Evolutionary conservation across 2,329 filamentous ascomycete species (phyloP).

Genomic region (Aspergillus piperis): DNA sequence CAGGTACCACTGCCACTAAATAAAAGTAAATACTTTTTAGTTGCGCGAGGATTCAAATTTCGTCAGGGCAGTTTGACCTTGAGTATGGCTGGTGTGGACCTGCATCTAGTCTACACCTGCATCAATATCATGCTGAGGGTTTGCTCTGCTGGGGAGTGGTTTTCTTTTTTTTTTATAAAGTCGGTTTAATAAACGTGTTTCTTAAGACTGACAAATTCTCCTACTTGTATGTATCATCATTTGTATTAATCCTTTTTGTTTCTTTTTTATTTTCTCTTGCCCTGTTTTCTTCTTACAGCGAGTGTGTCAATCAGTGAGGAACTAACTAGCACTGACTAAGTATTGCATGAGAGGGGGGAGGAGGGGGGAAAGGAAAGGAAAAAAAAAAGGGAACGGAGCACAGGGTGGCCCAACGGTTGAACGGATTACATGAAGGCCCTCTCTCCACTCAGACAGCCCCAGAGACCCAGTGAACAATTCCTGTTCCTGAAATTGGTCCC

Average conservation of each 20-base stretch:
- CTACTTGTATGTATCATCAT: neutral
- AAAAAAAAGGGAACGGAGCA: neutral
- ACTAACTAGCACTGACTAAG: neutral
- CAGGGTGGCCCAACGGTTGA: neutral
- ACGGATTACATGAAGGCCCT: constrained; percentile 3
- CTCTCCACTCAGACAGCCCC: constrained; percentile 15
- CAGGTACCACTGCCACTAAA: constrained; percentile 2
- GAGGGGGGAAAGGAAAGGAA: neutral
- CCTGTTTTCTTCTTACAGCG: neutral
- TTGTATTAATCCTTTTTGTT: neutral
- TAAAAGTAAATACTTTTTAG: neutral
- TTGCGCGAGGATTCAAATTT: neutral
- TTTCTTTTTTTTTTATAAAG: neutral
- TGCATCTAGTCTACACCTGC: neutral
- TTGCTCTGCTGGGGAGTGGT: neutral
- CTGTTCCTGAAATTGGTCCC: constrained; percentile 14
- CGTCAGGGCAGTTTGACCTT: neutral
- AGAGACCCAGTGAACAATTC: constrained; percentile 13
- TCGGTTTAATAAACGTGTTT: neutral
- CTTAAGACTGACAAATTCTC: neutral
- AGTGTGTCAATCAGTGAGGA: neutral
- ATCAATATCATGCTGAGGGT: neutral
- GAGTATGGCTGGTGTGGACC: neutral
- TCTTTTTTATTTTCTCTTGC: neutral
- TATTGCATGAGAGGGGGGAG: neutral